Percentiles rank a stretch among this genome's conserved stretches.
Evolutionary conservation across 208 protist genomes (phyloP).

Genomic region (Strigomonas culicis): DNA sequence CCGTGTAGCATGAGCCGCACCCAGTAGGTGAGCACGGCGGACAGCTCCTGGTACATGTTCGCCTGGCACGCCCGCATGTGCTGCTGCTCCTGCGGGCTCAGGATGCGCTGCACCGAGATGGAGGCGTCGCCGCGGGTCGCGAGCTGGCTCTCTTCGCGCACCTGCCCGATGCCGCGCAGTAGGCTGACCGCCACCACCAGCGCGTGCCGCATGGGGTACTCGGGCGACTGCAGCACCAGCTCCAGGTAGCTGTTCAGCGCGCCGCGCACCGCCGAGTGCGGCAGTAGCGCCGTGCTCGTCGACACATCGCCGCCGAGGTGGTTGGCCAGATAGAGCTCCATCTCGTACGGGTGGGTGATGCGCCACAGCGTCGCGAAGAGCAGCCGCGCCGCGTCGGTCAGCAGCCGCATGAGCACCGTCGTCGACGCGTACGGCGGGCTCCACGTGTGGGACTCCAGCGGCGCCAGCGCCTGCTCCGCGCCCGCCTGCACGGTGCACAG

Average conservation of each 20-base stretch:
- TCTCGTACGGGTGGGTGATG: constrained; percentile 56
- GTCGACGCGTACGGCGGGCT: constrained; percentile 26
- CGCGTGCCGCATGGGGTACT: constrained; percentile 26
- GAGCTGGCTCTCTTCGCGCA: constrained; percentile 33
- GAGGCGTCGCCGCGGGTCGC: constrained; percentile 15
- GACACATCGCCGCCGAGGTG: constrained; percentile 32
- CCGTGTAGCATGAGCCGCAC: constrained; percentile 38
- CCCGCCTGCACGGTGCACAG: constrained; percentile 25
- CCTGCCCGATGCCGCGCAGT: constrained; percentile 36
- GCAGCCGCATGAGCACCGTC: constrained; percentile 42
- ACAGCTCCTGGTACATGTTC: constrained; percentile 86
- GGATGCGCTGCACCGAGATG: constrained; percentile 28
- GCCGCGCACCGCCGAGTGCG: constrained; percentile 71
- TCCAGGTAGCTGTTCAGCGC: constrained; percentile 75
- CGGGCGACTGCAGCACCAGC: constrained; percentile 36
- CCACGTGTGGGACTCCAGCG: constrained; percentile 20
- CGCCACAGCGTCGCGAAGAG: constrained; percentile 80
- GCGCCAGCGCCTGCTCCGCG: neutral
- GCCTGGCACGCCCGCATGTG: constrained; percentile 74
- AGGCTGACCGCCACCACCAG: constrained; percentile 48
- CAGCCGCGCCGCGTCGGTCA: constrained; percentile 35
- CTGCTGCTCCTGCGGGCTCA: constrained; percentile 80
- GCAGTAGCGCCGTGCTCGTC: constrained; percentile 47
- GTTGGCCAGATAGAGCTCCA: constrained; percentile 40
- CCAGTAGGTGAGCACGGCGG: constrained; percentile 58